Conservation (phyloP, 148 eudicot species). For the Vaccinium macrocarpon region DNA sequence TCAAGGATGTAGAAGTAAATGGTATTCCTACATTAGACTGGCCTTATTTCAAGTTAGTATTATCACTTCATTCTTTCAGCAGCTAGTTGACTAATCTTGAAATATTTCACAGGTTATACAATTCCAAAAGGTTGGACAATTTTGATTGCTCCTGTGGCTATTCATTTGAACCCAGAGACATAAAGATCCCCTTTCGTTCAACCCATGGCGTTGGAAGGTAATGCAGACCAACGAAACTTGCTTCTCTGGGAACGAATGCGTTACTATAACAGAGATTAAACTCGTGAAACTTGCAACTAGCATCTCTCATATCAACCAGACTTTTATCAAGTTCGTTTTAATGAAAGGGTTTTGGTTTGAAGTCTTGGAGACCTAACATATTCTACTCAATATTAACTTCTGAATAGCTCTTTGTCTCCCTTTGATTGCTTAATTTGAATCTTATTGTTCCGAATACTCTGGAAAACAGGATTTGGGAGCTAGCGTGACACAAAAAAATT, state of each 20-base stretch:
- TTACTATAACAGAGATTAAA: no score
- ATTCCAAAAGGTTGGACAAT: no score
- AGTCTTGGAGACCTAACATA: not conserved
- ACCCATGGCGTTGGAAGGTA: slow-evolving; percentile 6
- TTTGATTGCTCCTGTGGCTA: not conserved
- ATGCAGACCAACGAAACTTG: no score
- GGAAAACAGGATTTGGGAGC: not conserved
- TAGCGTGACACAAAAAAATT: not conserved
- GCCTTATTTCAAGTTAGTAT: not conserved
- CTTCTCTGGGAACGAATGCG: no score
- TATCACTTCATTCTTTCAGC: no score
- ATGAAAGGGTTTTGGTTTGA: no score
- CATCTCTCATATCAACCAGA: not conserved
- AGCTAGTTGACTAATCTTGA: no score
- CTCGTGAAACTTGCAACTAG: no score
- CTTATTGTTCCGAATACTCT: not conserved
- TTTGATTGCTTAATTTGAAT: not conserved
- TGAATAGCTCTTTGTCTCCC: not conserved
- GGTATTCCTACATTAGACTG: not conserved
- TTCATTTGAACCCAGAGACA: not conserved
- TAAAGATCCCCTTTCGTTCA: not conserved
- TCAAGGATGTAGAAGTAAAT: not conserved
- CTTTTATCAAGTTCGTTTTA: no score
- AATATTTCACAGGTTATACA: no score
- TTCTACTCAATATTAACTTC: no score